A percentile compares a stretch with the other conserved stretches of the same genome.
Conservation (phyloP, 2,329 filamentous ascomycete species). For the Cladosporium sp. region DNA sequence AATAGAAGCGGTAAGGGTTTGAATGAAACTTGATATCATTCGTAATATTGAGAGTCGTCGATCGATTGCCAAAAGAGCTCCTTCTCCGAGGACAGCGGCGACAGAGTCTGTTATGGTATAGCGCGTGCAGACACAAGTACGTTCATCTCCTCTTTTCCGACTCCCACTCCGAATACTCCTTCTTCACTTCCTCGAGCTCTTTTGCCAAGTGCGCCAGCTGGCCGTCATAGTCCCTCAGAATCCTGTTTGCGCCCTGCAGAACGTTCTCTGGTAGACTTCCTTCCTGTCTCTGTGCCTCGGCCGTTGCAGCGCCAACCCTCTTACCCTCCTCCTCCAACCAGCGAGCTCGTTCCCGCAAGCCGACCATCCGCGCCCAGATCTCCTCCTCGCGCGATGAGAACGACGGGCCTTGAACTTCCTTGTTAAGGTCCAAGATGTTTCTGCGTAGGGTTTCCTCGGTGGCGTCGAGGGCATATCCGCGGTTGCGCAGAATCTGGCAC, state of each 20-base stretch:
- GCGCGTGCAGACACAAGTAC: neutral
- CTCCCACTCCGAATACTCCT: constrained; percentile 62
- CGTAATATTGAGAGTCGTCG: neutral
- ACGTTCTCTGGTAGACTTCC: constrained; percentile 68
- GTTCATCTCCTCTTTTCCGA: constrained; percentile 14
- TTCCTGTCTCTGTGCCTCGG: constrained; percentile 43
- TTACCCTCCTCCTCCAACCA: constrained; percentile 74
- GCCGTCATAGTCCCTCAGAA: constrained; percentile 79
- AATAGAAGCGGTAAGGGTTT: neutral
- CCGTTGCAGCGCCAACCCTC: constrained; percentile 57
- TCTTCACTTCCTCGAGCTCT: constrained; percentile 60
- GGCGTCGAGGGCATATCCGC: constrained; percentile 77
- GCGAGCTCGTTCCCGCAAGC: constrained; percentile 71
- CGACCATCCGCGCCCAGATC: constrained; percentile 80
- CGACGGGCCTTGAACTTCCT: constrained; percentile 71
- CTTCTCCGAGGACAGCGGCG: neutral
- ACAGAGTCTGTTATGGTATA: neutral
- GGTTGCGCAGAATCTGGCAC: constrained; percentile 77
- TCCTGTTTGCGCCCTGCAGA: constrained; percentile 74
- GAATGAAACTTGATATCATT: neutral
- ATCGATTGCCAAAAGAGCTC: neutral
- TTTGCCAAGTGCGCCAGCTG: constrained; percentile 75
- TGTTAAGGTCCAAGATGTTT: constrained; percentile 69
- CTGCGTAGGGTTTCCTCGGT: constrained; percentile 78
- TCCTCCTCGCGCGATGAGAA: constrained; percentile 77